These are phyloP conservation scores for Akanthomyces uredinophilus DNA, from an alignment of 2,329 filamentous ascomycete genomes.

Conservation along the genomic window DNA sequence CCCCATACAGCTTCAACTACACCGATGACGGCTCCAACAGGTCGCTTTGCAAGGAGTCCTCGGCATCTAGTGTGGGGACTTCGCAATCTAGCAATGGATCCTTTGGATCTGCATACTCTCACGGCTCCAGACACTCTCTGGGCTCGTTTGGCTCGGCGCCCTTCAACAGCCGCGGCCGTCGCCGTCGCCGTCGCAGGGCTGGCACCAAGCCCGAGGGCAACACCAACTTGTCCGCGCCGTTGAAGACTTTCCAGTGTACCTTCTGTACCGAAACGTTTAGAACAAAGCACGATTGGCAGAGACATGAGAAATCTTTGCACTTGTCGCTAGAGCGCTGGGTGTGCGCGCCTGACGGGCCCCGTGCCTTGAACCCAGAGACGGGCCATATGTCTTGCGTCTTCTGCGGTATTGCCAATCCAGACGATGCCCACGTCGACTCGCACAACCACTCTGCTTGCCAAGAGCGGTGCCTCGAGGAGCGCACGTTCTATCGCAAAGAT, in stretches of 20 bases:
- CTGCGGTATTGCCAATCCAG: conserved; percentile 51
- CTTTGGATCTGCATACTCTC: conserved; percentile 54
- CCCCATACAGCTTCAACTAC: conserved; percentile 51
- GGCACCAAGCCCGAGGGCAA: conserved; percentile 33
- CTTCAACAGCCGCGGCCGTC: conserved; percentile 39
- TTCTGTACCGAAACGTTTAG: conserved; percentile 65
- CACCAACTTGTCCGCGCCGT: conserved; percentile 34
- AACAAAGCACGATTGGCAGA: conserved; percentile 65
- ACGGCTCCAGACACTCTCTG: conserved; percentile 52
- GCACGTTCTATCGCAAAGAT: conserved; percentile 63
- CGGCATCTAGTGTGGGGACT: conserved; percentile 55
- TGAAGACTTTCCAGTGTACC: conserved; percentile 60
- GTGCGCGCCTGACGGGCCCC: conserved; percentile 54
- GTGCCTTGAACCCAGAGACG: conserved; percentile 53
- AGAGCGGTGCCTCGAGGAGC: conserved; percentile 56
- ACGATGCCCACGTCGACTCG: conserved; percentile 50
- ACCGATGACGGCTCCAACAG: conserved; percentile 57
- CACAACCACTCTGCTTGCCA: conserved; percentile 62
- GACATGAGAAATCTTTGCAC: conserved; percentile 65
- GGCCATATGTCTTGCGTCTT: conserved; percentile 54
- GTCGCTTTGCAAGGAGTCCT: conserved; percentile 55
- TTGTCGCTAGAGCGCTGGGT: conserved; percentile 62
- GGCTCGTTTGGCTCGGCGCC: conserved; percentile 44
- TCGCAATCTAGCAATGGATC: conserved; percentile 56
- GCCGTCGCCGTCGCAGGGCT: conserved; percentile 44